These are phyloP conservation scores for Ganoderma sinense DNA, from an alignment of 1,284 basidiomycete species.

Conservation along the genomic window DNA sequence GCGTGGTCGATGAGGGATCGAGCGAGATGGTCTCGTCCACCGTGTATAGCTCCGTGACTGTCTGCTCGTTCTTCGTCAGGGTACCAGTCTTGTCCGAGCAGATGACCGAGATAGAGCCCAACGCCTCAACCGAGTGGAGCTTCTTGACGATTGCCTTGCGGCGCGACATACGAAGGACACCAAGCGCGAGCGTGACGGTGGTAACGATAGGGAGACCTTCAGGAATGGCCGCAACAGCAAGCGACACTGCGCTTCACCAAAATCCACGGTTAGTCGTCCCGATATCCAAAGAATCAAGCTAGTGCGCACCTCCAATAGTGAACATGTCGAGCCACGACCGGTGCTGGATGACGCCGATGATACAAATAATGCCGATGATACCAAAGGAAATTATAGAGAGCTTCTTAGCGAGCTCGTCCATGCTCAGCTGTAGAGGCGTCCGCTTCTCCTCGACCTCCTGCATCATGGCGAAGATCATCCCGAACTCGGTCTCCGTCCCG, in stretches of 20 bases:
- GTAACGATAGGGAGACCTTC: constrained; percentile 98
- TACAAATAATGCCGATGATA: constrained; percentile 92
- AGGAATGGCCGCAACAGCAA: constrained; percentile 97
- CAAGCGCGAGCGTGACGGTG: constrained; percentile 95
- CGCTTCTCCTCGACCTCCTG: constrained; percentile 96
- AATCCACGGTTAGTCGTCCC: constrained; percentile 21
- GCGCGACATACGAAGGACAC: constrained; percentile 93
- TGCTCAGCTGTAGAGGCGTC: constrained; percentile 92
- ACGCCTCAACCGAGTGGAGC: constrained; percentile 92
- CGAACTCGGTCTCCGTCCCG: constrained; percentile 92
- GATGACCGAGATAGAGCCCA: constrained; percentile 94
- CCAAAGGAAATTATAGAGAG: constrained; percentile 91
- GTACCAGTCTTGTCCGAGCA: constrained; percentile 99
- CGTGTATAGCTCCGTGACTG: constrained; percentile 87
- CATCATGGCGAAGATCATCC: constrained; percentile 98
- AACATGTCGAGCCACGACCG: constrained; percentile 99
- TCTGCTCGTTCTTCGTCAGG: constrained; percentile 95
- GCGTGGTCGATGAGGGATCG: constrained; percentile 52
- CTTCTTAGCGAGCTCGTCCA: constrained; percentile 97
- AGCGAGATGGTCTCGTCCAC: constrained; percentile 84
- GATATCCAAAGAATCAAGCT: background rate
- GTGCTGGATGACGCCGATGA: constrained; percentile 89
- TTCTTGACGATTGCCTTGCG: constrained; percentile 98
- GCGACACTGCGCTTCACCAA: constrained; percentile 72
- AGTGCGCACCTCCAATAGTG: constrained; percentile 86